These are phyloP conservation scores for Geotrichum armillariae DNA, from an alignment of 1,139 yeast species.

Conservation along the genomic window DNA sequence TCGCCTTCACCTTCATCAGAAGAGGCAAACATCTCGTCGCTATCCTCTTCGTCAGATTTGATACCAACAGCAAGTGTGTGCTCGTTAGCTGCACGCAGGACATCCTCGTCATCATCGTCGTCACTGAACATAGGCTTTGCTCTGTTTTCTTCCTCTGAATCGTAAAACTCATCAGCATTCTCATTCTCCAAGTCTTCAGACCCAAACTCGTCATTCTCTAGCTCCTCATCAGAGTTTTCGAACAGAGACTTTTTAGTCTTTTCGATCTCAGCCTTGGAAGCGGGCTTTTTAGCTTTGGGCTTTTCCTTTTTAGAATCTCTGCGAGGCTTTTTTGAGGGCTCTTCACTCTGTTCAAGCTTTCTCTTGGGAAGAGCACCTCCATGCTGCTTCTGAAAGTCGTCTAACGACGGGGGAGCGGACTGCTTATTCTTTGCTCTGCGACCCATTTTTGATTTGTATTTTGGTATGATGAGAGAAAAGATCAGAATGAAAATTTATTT, in stretches of 20 bases:
- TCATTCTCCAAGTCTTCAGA: constrained; percentile 47
- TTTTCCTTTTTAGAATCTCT: constrained; percentile 26
- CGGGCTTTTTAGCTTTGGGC: constrained; percentile 45
- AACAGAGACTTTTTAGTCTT: constrained; percentile 76
- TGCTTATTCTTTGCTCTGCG: constrained; percentile 91
- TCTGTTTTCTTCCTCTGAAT: constrained; percentile 51
- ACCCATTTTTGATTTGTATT: constrained; percentile 56
- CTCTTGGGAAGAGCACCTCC: constrained; percentile 38
- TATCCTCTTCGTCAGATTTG: constrained; percentile 28
- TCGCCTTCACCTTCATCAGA: constrained; percentile 32
- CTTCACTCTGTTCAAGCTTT: constrained; percentile 34
- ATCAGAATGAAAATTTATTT: constrained; percentile 1
- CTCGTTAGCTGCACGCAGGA: constrained; percentile 83
- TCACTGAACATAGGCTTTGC: constrained; percentile 85
- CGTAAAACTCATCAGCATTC: constrained; percentile 56
- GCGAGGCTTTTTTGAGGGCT: constrained; percentile 31
- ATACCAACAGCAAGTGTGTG: constrained; percentile 75
- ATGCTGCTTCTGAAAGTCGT: constrained; percentile 70
- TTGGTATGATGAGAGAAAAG: background rate
- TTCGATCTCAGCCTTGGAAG: constrained; percentile 64
- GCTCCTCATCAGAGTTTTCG: constrained; percentile 62
- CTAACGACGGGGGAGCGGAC: constrained; percentile 83
- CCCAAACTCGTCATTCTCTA: constrained; percentile 27
- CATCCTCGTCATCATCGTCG: constrained; percentile 75
- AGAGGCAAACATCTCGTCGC: constrained; percentile 25